phyloP scores from a whole-genome alignment of 2,329 filamentous ascomycete species.

The Lasiodiplodia sp. region DNA sequence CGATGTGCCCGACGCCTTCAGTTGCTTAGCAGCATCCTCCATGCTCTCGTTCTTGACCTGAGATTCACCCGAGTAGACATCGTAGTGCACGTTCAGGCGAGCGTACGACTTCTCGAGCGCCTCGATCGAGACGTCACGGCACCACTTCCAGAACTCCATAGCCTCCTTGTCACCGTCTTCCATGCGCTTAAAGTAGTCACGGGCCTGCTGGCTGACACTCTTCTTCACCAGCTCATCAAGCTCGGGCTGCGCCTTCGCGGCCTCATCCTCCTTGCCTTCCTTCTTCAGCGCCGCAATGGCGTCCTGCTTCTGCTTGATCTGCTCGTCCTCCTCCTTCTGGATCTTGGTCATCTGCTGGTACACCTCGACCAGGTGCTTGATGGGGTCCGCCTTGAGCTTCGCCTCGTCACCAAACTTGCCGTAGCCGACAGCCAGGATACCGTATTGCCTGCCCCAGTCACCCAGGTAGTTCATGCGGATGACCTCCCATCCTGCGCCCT shows the following conservation, averaged over 20 bases:
- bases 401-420: constrained; percentile 78
- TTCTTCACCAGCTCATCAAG: constrained; percentile 44
- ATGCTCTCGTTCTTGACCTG: constrained; percentile 70
- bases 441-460: constrained; percentile 80
- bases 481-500: constrained; percentile 74
- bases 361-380: constrained; percentile 82
- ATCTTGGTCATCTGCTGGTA: constrained; percentile 78
- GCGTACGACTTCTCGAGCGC: constrained; percentile 71
- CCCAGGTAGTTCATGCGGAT: constrained; percentile 77
- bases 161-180: constrained; percentile 67
- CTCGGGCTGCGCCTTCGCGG: constrained; percentile 38
- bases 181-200: constrained; percentile 74
- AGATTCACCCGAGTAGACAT: constrained; percentile 74
- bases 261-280: constrained; percentile 40
- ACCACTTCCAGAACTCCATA: constrained; percentile 67
- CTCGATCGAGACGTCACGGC: constrained; percentile 69
- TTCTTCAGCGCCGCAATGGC: constrained; percentile 36
- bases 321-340: constrained; percentile 69
- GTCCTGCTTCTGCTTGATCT: constrained; percentile 63
- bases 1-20: constrained; percentile 67
- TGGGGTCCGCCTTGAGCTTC: constrained; percentile 73
- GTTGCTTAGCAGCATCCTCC: constrained; percentile 63
- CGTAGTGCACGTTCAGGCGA: constrained; percentile 69
- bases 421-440: constrained; percentile 75
- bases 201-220: constrained; percentile 73